phyloP scores from a whole-genome alignment of 768 basidiomycete genomes.

The Jaapia argillacea region DNA sequence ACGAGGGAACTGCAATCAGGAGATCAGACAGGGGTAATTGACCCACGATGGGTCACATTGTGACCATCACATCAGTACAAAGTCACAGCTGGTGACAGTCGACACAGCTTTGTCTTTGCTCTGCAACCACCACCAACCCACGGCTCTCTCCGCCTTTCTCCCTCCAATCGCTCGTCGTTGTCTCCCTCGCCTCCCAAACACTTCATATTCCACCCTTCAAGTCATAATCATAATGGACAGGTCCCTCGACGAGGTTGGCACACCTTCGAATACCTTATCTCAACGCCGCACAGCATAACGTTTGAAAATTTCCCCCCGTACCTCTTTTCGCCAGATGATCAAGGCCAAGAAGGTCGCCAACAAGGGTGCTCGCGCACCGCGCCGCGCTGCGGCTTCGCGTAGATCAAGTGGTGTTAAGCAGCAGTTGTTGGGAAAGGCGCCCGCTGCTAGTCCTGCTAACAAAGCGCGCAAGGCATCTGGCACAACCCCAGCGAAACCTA shows the following conservation, averaged over 20 bases:
- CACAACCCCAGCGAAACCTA: constrained; percentile 28
- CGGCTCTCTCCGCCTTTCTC: no score
- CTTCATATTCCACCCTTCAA: background rate
- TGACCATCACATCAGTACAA: no score
- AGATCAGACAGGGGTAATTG: no score
- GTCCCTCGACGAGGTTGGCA: constrained; percentile 68
- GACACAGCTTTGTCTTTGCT: no score
- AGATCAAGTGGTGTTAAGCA: constrained; percentile 38
- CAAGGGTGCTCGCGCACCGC: constrained; percentile 30
- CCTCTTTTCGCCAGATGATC: constrained; percentile 44
- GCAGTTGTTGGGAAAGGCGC: constrained; percentile 52
- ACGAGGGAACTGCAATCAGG: no score
- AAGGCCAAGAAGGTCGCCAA: constrained; percentile 23
- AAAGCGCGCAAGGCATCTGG: constrained; percentile 35
- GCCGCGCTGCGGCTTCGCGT: constrained; percentile 32
- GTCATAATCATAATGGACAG: constrained; percentile 49
- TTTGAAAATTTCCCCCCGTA: background rate
- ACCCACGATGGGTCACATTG: no score
- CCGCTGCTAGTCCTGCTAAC: constrained; percentile 15
- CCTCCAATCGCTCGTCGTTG: no score
- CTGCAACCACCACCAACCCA: no score
- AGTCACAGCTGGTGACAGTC: no score
- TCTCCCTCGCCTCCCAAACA: no score
- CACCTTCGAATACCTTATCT: constrained; percentile 7
- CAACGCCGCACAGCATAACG: background rate